Percentiles rank a stretch among this genome's conserved stretches.
Evolutionary conservation across 2,329 filamentous ascomycete genomes (phyloP).

Genomic region (Claviceps cyperi): DNA sequence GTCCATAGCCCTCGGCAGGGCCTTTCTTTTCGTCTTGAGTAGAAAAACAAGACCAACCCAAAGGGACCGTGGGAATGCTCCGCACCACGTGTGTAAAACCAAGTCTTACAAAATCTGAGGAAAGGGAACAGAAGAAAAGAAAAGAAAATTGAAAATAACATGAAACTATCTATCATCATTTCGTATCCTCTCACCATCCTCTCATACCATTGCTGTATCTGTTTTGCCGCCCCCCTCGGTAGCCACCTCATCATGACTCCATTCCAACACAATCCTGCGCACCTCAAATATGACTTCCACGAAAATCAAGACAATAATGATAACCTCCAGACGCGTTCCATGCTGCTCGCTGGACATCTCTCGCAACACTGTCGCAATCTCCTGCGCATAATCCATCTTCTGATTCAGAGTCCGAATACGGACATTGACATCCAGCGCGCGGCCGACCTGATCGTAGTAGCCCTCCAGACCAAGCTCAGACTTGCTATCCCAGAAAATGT

Average conservation of each 20-base stretch:
- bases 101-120: too few relatives aligned
- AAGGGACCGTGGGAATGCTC: too few relatives aligned
- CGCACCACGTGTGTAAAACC: too few relatives aligned
- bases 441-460: conserved; percentile 89
- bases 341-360: conserved; percentile 87
- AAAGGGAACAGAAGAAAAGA: too few relatives aligned
- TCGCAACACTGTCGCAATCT: conserved; percentile 79
- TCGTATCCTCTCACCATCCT: too few relatives aligned
- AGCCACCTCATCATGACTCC: conserved; percentile 21
- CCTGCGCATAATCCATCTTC: conserved; percentile 95
- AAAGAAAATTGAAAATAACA: too few relatives aligned
- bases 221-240: conserved; percentile 2
- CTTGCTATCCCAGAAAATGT: conserved; percentile 90
- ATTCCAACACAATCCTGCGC: conserved; percentile 54
- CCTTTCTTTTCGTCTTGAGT: too few relatives aligned
- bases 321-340: conserved; percentile 77
- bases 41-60: too few relatives aligned
- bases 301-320: conserved; percentile 85
- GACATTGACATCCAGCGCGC: conserved; percentile 78
- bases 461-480: conserved; percentile 82
- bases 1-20: too few relatives aligned
- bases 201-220: too few relatives aligned
- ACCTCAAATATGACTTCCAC: conserved; percentile 87
- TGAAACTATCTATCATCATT: too few relatives aligned
- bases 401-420: conserved; percentile 86